Evolutionary conservation across 768 basidiomycete species (phyloP).

Genomic region (Calocybe gangraenosa): DNA sequence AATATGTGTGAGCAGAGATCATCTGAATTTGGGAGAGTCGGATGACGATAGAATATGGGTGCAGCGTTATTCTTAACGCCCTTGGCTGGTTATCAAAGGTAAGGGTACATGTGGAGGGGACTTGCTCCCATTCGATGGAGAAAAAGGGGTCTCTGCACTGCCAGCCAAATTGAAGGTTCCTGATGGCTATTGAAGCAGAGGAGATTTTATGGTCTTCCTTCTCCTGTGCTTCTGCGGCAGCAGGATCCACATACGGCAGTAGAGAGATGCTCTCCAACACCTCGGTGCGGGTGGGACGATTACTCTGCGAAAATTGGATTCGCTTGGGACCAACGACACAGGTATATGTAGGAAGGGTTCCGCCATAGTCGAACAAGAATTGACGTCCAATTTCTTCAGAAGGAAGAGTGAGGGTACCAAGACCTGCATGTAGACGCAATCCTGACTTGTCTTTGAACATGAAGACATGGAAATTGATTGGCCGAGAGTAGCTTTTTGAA

Average conservation of each 20-base stretch:
- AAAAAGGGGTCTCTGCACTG: constrained; percentile 52
- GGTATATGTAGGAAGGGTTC: constrained; percentile 3
- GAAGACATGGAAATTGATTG: constrained; percentile 51
- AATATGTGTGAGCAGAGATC: constrained; percentile 31
- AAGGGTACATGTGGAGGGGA: constrained; percentile 25
- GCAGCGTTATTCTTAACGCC: constrained; percentile 38
- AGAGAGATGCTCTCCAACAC: constrained; percentile 33
- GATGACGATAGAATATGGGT: constrained; percentile 35
- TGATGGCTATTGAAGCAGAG: constrained; percentile 25
- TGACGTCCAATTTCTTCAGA: constrained; percentile 28
- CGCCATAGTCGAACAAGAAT: constrained; percentile 42
- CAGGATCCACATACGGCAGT: constrained; percentile 40
- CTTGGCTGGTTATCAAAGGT: constrained; percentile 39
- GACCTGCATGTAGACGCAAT: constrained; percentile 31
- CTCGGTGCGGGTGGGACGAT: constrained; percentile 22
- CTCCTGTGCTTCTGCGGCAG: constrained; percentile 28
- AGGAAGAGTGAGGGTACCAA: constrained; percentile 47
- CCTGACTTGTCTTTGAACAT: constrained; percentile 37
- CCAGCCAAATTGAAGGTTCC: constrained; percentile 55
- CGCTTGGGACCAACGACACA: constrained; percentile 27
- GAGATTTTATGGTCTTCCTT: constrained; percentile 25
- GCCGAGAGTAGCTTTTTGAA: constrained; percentile 20
- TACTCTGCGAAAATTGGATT: constrained; percentile 30
- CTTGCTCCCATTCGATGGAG: constrained; percentile 56
- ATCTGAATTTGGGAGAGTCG: constrained; percentile 39